phyloP scores from a whole-genome alignment of 331 rosid genomes.

The Rhamnella rubrinervis region DNA sequence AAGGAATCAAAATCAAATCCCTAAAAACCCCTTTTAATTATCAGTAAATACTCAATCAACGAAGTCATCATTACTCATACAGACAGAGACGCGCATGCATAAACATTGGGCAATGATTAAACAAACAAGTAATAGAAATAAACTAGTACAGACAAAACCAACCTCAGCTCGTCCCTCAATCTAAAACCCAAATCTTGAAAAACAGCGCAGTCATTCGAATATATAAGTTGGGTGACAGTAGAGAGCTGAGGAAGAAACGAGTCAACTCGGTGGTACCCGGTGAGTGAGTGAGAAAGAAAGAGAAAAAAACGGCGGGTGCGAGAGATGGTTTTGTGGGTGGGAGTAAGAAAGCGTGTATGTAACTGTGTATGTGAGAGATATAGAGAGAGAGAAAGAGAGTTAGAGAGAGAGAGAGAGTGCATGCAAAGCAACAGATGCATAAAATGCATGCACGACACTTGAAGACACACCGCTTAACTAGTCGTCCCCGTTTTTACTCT shows the following conservation, averaged over 20 bases:
- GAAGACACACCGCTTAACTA: conserved; percentile 65
- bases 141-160: conserved; percentile 8
- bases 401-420: conserved; percentile 62
- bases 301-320: conserved; percentile 30
- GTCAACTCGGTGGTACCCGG: conserved; percentile 32
- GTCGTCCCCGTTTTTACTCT: conserved; percentile 30
- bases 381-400: conserved; percentile 5
- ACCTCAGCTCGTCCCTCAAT: conserved; percentile 14
- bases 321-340: conserved; percentile 9
- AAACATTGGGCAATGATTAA: conserved; percentile 23
- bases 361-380: conserved; percentile 5
- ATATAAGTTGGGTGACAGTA: conserved; percentile 8
- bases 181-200: conserved; percentile 24
- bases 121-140: conserved; percentile 6
- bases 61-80: conserved; percentile 6
- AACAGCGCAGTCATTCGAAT: conserved; percentile 27
- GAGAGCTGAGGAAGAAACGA: conserved; percentile 21
- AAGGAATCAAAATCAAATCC: conserved; percentile 49
- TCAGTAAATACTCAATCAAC: conserved; percentile 8
- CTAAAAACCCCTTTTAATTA: conserved; percentile 38
- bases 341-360: conserved; percentile 27
- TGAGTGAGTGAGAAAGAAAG: conserved; percentile 14
- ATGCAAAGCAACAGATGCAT: conserved; percentile 94
- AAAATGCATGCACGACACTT: conserved; percentile 99
- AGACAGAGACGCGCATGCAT: conserved; percentile 27